Evolutionary conservation across 139 green algal species (phyloP).

Genomic region (Zygnema cylindricum): DNA sequence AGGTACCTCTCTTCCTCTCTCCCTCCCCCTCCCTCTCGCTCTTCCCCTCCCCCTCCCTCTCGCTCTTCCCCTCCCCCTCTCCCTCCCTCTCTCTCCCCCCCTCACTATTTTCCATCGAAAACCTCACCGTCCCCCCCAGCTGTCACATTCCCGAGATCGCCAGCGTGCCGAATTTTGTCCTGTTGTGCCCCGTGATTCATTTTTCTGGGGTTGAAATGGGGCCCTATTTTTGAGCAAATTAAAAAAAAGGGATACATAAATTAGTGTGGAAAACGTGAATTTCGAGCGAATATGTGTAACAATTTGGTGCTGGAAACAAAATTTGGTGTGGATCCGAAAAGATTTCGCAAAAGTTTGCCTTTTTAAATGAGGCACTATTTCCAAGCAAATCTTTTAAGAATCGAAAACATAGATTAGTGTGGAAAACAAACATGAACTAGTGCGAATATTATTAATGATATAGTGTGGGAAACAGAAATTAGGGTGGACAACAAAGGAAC

Average conservation of each 20-base stretch:
- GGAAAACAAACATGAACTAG: too few relatives aligned
- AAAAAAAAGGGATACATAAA: not conserved
- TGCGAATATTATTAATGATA: too few relatives aligned
- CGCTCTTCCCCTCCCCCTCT: not conserved
- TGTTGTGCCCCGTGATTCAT: conserved; percentile 64
- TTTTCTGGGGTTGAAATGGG: conserved; percentile 67
- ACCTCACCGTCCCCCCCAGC: conserved; percentile 57
- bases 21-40: not conserved
- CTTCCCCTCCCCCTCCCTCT: not conserved
- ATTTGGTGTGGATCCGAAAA: too few relatives aligned
- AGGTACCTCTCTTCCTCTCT: not conserved
- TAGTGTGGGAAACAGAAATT: too few relatives aligned
- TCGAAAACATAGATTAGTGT: too few relatives aligned
- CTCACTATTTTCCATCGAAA: conserved; percentile 65
- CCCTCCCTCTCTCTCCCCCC: not conserved
- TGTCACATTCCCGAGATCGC: conserved; percentile 66
- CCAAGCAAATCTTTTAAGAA: too few relatives aligned
- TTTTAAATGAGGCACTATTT: too few relatives aligned
- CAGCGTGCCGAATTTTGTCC: conserved; percentile 63
- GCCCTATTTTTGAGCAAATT: conserved; percentile 34
- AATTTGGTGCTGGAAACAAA: too few relatives aligned
- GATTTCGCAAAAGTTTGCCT: too few relatives aligned
- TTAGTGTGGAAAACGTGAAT: not conserved
- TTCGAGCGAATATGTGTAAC: too few relatives aligned
- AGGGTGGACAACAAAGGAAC: too few relatives aligned